Percentiles rank a stretch among this genome's conserved stretches.
phyloP scores from a whole-genome alignment of 148 eudicot genomes.

The Camellia lanceoleosa region DNA sequence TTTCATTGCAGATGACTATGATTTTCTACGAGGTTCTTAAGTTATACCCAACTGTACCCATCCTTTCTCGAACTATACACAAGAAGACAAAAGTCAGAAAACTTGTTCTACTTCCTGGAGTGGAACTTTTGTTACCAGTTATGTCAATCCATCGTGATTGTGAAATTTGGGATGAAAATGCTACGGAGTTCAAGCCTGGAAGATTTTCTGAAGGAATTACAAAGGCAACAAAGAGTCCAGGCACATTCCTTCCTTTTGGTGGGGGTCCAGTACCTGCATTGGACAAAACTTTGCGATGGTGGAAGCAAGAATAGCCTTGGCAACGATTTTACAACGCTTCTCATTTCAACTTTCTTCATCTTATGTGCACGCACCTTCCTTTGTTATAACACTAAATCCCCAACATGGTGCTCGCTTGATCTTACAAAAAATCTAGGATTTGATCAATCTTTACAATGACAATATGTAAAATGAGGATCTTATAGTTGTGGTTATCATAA shows the following conservation, averaged over 20 bases:
- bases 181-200: slow-evolving; percentile 50
- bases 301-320: slow-evolving; percentile 42
- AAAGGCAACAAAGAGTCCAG: slow-evolving; percentile 34
- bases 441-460: no score
- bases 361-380: slow-evolving; percentile 50
- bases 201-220: slow-evolving; percentile 51
- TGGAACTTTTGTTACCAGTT: slow-evolving; percentile 24
- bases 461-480: neutral
- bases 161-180: slow-evolving; percentile 57
- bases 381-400: slow-evolving; percentile 31
- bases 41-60: slow-evolving; percentile 34
- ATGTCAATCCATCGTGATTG: slow-evolving; percentile 32
- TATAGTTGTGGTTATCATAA: no score
- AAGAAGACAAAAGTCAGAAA: slow-evolving; percentile 33
- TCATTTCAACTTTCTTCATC: slow-evolving; percentile 43
- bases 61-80: slow-evolving; percentile 5
- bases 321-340: slow-evolving; percentile 39
- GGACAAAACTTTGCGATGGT: slow-evolving; percentile 49
- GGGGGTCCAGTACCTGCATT: slow-evolving; percentile 51
- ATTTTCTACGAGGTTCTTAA: slow-evolving; percentile 46
- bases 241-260: slow-evolving; percentile 45
- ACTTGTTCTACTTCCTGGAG: slow-evolving; percentile 34
- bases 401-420: slow-evolving; percentile 50
- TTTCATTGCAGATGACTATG: slow-evolving; percentile 38
- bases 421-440: slow-evolving; percentile 13